Conservation (phyloP, 768 basidiomycete species). For the Rubroboletus satanas region DNA sequence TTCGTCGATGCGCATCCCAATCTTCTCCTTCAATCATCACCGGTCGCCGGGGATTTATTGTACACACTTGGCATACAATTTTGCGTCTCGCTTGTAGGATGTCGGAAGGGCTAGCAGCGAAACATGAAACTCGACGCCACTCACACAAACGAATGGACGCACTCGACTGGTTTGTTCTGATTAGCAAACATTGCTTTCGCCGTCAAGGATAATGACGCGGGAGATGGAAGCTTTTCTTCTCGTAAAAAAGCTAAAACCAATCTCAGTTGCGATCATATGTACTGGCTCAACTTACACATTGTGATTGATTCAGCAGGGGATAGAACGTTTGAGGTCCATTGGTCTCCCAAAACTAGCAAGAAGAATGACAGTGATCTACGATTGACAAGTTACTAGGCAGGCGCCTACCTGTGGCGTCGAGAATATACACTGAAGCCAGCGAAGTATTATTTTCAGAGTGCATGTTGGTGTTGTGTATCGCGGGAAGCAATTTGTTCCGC, state of each 20-base stretch:
- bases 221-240: constrained; percentile 48
- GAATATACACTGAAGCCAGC: constrained; percentile 47
- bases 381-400: neutral
- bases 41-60: constrained; percentile 51
- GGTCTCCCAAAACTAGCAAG: constrained; percentile 44
- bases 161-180: constrained; percentile 46
- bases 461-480: constrained; percentile 47
- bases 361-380: neutral
- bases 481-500: constrained; percentile 81
- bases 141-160: constrained; percentile 14
- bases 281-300: constrained; percentile 37
- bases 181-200: constrained; percentile 52
- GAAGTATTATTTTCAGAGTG: constrained; percentile 24
- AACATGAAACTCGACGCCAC: constrained; percentile 9
- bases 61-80: constrained; percentile 60
- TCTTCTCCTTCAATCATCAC: constrained; percentile 56
- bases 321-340: constrained; percentile 57
- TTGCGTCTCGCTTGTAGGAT: constrained; percentile 55
- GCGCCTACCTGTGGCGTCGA: constrained; percentile 63
- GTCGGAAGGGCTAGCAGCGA: constrained; percentile 48
- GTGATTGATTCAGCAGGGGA: constrained; percentile 47
- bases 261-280: neutral
- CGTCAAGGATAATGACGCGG: constrained; percentile 48
- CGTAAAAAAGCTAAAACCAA: constrained; percentile 48
- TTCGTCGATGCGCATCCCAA: constrained; percentile 57